These are phyloP conservation scores for Aspergillus coremiiformis DNA, from an alignment of 495 filamentous ascomycete species.

Conservation along the genomic window DNA sequence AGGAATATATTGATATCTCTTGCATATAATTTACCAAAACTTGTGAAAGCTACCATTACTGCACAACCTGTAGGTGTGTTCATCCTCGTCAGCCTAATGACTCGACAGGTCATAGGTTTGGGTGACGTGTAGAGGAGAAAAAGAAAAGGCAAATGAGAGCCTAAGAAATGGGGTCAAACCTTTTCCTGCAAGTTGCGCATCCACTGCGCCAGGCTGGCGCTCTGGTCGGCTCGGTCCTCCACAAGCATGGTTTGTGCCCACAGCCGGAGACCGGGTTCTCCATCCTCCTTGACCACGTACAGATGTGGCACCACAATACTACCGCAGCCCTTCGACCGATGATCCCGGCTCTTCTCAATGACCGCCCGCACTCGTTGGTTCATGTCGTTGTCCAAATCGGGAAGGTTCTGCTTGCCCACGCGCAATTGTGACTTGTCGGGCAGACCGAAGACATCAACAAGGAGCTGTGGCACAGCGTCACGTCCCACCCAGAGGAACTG, in stretches of 20 bases:
- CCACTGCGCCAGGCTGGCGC: constrained; percentile 86
- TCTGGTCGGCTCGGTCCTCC: constrained; percentile 91
- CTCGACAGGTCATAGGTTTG: constrained; percentile 5
- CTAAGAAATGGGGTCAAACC: constrained; percentile 51
- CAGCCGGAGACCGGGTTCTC: constrained; percentile 87
- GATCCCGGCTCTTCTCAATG: constrained; percentile 83
- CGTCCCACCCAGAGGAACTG: constrained; percentile 97
- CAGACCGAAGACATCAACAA: constrained; percentile 83
- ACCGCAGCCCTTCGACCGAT: constrained; percentile 74
- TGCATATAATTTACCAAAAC: constrained; percentile 19
- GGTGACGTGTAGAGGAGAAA: constrained; percentile 7
- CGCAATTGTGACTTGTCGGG: constrained; percentile 72
- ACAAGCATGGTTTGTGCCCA: constrained; percentile 96
- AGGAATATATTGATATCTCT: constrained; percentile 18
- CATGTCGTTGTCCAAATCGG: constrained; percentile 89
- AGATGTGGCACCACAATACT: constrained; percentile 87
- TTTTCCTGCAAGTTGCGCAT: constrained; percentile 90
- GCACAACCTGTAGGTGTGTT: constrained; percentile 24
- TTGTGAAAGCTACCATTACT: constrained; percentile 23
- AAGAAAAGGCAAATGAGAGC: neutral
- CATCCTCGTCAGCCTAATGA: constrained; percentile 21
- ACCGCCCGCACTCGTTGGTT: constrained; percentile 88
- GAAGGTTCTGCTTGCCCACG: constrained; percentile 81
- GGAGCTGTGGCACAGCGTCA: constrained; percentile 83
- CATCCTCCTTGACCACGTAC: constrained; percentile 90